A percentile compares a stretch with the other conserved stretches of the same genome.
Conservation (phyloP, 2,329 filamentous ascomycete genomes). For the Fusarium bulbicola region DNA sequence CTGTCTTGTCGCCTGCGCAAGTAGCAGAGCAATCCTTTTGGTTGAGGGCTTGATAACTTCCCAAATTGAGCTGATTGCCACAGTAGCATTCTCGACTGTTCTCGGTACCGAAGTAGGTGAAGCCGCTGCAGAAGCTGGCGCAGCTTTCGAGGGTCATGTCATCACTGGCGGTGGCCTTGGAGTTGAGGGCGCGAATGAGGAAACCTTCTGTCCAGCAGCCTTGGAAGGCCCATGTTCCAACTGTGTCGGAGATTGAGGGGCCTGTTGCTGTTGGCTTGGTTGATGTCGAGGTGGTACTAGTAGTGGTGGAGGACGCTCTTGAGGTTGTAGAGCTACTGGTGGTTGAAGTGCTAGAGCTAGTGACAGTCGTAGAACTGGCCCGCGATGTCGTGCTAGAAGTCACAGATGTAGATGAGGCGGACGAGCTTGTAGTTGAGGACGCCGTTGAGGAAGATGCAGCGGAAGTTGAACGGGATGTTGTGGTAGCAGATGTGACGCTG, state of each 20-base stretch:
- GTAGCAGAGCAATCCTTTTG: conserved; percentile 47
- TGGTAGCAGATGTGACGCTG: fast-evolving
- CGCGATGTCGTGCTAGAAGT: background rate
- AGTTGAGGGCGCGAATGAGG: conserved; percentile 44
- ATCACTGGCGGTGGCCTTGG: conserved; percentile 43
- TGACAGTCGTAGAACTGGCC: background rate
- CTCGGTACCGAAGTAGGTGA: conserved; percentile 46
- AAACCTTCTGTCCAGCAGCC: conserved; percentile 51
- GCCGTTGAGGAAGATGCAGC: background rate
- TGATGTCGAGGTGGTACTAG: background rate
- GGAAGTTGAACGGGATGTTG: background rate
- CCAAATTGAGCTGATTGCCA: conserved; percentile 45
- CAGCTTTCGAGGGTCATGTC: conserved; percentile 50
- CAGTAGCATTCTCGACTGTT: conserved; percentile 53
- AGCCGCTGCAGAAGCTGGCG: conserved; percentile 44
- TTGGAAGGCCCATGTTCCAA: conserved; percentile 46
- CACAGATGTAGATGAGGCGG: background rate
- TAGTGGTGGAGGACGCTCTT: background rate
- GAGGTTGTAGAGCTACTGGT: background rate
- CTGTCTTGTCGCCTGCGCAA: conserved; percentile 44
- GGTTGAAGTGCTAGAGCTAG: background rate
- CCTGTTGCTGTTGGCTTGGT: conserved; percentile 33
- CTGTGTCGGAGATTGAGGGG: conserved; percentile 36
- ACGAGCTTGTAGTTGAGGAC: background rate
- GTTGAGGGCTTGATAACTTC: conserved; percentile 41